These are phyloP conservation scores for Malassezia furfur DNA, from an alignment of 1,284 basidiomycete genomes.

Conservation along the genomic window DNA sequence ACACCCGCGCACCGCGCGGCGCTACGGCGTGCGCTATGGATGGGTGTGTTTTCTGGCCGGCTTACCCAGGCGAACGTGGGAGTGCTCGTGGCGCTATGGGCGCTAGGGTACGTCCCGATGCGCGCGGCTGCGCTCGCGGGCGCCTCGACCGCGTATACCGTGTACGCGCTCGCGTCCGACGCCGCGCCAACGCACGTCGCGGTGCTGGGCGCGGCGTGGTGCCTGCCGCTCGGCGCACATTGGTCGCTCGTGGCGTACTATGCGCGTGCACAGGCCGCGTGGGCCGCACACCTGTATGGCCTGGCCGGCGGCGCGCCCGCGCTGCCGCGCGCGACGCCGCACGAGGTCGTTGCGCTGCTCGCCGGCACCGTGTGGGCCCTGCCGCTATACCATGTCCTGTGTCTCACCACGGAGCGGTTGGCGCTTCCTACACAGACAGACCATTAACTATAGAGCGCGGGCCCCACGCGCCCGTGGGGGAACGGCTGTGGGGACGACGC, in stretches of 20 bases:
- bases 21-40: neutral
- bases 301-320: neutral
- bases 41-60: neutral
- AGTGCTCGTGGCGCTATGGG: neutral
- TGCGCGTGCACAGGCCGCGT: neutral
- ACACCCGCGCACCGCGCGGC: slow-evolving; percentile 5
- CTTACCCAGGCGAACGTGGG: slow-evolving; percentile 5
- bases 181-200: neutral
- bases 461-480: neutral
- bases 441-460: slow-evolving; percentile 14
- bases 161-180: neutral
- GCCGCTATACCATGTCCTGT: slow-evolving; percentile 11
- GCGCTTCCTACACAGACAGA: slow-evolving; percentile 1
- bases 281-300: slow-evolving; percentile 1
- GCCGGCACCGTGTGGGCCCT: slow-evolving; percentile 13
- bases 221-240: slow-evolving; percentile 9
- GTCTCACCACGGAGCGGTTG: slow-evolving; percentile 10
- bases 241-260: neutral
- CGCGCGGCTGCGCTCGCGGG: neutral
- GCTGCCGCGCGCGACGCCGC: neutral
- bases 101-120: neutral
- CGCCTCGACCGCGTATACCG: neutral
- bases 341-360: slow-evolving; percentile 12
- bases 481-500: neutral
- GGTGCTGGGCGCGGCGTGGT: neutral